Evolutionary conservation across 116 monocot species (phyloP), one percentile per base, ranked within the genome.

Genomic region (Dioscorea cayenensis): DNA sequence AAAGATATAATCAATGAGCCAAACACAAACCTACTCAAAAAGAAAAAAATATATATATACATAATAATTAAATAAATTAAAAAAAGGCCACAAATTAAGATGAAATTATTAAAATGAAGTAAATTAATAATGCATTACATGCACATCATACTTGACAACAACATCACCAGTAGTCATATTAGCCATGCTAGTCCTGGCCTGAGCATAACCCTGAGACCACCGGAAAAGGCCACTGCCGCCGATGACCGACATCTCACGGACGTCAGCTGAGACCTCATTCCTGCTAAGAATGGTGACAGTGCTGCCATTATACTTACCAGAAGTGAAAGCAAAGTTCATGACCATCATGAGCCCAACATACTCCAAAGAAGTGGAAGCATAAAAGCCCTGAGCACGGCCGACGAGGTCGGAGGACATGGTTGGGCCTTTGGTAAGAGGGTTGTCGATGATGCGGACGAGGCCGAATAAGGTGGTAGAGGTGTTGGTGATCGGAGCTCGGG

Each of bases 351-450:
- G 59, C 5, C 67, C 83, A 1, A 67, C 60, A 28, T 19, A 23
- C 4, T 79, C 66, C 66, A 70, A 59, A 5, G 69, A 36, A 0
- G 70, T 69, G 0, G 37, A 60, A 19, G 70, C 76, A 68, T 83
- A 79, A 13, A 86, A 7, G 23, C 83, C 87, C 64, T 83, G 75
- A 1, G 80, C 80, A 17, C 66, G 36, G 55, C 83, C 83, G 19
- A 83, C 65, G 7, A 76, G 65, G 55, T 14, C 43, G 36, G 86
- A 77, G 27, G 64, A n/a, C 65, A 2, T 10, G 79, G 82, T n/a
- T n/a, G n/a, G n/a, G n/a, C n/a, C 16, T 73, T 72, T 9, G 19
- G n/a, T n/a, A n/a, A n/a, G n/a, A n/a, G n/a, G n/a, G n/a, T n/a
- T 16, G 17, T 79, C 79, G 43, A 43, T 29, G 29, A 29, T 29